Evolutionary conservation across 441 rosid species (phyloP), one percentile per base, ranked within the genome.

Genomic region (Croton setiger): DNA sequence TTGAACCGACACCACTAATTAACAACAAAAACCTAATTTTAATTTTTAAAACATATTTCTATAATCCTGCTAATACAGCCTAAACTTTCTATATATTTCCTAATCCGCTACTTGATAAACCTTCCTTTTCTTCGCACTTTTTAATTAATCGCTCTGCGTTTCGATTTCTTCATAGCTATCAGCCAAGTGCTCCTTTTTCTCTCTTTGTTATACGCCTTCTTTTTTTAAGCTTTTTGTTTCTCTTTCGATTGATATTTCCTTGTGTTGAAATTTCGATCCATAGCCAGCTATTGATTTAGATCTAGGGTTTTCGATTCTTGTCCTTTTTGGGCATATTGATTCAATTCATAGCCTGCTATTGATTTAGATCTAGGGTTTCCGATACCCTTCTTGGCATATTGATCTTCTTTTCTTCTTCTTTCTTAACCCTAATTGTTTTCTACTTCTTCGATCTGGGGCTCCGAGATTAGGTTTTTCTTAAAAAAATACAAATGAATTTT

Each of bases 61-160:
- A 31, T 0, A 36, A 35, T 15, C 51, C 5, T 13, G 8, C 67
- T 3, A 37, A 4, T 52, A 15, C 67, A 53, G 56, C 55, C 48
- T 3, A 27, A 31, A 37, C 71, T 58, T 13, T 64, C 84, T 84
- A 83, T 84, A 88, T 81, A 69, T 54, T 0, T 71, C 71, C 61
- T 7, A 27, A 10, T 10, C 60, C 48, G 2, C 1, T 0, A 0
- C 0, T 7, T 0, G 0, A 0, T 0, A 3, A 37, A 7, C 74
- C 84, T 88, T 80, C 86, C 75, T 76, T 73, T 67, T 21, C 31
- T 64, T 64, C 41, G 45, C 75, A n/a, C n/a, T n/a, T n/a, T 18
- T 64, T 63, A 13, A 39, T 37, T 37, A 37, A 5, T 37, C 7
- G 41, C 7, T 5, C 58, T 0, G 47, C 49, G 39, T 49, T 23